Evolutionary conservation across 768 basidiomycete genomes (phyloP).

Genomic region (Termitomyces sp.): DNA sequence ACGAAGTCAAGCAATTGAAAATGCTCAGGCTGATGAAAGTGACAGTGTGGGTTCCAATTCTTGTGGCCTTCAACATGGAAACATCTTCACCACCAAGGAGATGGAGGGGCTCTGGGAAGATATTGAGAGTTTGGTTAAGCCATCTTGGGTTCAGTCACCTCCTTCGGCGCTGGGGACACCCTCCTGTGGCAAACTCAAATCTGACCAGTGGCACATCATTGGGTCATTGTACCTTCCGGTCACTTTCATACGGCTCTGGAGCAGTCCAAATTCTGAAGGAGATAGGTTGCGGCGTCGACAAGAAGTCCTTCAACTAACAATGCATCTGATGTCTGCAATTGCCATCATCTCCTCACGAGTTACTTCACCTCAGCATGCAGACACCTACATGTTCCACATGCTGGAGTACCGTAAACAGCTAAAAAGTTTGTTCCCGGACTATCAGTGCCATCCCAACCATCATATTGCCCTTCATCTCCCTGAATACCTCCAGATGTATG

Average conservation of each 20-base stretch:
- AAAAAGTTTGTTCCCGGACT: too few relatives aligned
- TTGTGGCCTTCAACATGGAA: background rate
- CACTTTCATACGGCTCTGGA: conserved; percentile 31
- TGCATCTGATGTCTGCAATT: conserved; percentile 29
- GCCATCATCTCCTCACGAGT: conserved; percentile 14
- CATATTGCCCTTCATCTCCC: too few relatives aligned
- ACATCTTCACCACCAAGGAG: conserved; percentile 2
- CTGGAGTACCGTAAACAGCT: background rate
- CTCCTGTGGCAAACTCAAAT: conserved; percentile 18
- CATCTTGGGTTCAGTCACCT: conserved; percentile 21
- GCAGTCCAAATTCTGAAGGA: conserved; percentile 1
- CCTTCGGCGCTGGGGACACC: conserved; percentile 16
- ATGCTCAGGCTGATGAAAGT: too few relatives aligned
- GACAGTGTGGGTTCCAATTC: too few relatives aligned
- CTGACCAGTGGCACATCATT: conserved; percentile 22
- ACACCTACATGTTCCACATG: background rate
- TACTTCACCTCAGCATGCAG: background rate
- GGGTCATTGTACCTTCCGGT: conserved; percentile 24
- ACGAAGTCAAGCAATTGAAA: too few relatives aligned
- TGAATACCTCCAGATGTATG: too few relatives aligned
- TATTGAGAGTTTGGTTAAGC: conserved; percentile 12
- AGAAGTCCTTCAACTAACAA: conserved; percentile 20
- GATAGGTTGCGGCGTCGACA: conserved; percentile 11
- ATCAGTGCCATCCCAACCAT: too few relatives aligned
- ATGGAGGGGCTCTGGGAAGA: conserved; percentile 1